Evolutionary conservation across 768 basidiomycete species (phyloP), one percentile per base, ranked within the genome.

Genomic region (Termitomyces sp.): DNA sequence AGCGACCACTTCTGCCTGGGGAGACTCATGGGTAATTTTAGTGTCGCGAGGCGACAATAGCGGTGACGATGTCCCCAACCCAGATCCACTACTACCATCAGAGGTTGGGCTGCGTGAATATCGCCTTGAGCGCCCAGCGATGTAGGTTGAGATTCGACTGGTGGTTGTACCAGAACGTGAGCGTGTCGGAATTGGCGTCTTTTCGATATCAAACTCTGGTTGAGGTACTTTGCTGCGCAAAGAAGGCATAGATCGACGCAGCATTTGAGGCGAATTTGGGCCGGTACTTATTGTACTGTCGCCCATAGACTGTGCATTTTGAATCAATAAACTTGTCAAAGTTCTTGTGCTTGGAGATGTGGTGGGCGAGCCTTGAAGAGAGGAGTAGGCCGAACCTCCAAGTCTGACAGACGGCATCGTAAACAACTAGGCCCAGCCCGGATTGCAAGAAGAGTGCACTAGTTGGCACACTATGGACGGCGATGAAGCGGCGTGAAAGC

Each of bases 381-480:
- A 58, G n/a, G 66, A 64, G 60, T 73, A 74, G 10, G 68, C 59
- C 30, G 66, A 67, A 19, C 69, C 67, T 65, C 68, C 75, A 53
- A 82, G 71, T 62, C 78, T 73, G 54, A 82, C 71, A 41, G 81
- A 82, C 38, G 80, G 78, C 78, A 81, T 80, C 30, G 51, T 50
- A 35, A 3, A n/a, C 42, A 11, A 31, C 28, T 8, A 17, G 26
- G 28, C 30, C n/a, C 31, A 44, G 21, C 15, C 21, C 14, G 14
- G 8, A 12, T 31, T 44, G 19, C 46, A 17, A 49, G 35, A 23
- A 40, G 21, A 21, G 23, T 14, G 21, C 14, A 38, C 50, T 44
- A 26, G 14, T 15, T 49, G 17, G 28, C 21, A 38, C 23, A 17
- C 50, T 38, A 17, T 38, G 37, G 26, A 40, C 26, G 17, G n/a